Conservation (phyloP, 306 rosid species). For the Cucumis cinereus region DNA sequence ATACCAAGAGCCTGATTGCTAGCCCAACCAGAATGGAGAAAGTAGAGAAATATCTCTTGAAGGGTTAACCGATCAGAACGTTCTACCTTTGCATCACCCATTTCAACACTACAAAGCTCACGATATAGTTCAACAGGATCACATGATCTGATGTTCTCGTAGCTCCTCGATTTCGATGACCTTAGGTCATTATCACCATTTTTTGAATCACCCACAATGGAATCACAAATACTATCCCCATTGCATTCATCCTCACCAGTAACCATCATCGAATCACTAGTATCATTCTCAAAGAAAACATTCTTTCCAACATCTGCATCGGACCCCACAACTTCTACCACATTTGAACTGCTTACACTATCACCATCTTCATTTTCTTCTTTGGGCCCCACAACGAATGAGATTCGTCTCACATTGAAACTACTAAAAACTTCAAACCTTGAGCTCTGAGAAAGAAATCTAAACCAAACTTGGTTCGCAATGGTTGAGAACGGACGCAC, state of each 20-base stretch:
- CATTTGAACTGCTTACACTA: neutral
- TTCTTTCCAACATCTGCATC: constrained; percentile 39
- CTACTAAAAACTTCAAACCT: constrained; percentile 9
- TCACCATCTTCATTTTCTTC: constrained; percentile 11
- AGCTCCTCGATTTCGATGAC: constrained; percentile 15
- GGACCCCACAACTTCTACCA: constrained; percentile 15
- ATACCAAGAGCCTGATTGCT: constrained; percentile 82
- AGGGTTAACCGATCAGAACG: constrained; percentile 32
- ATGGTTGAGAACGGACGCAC: constrained; percentile 19
- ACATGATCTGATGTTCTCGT: constrained; percentile 20
- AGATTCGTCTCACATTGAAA: constrained; percentile 22
- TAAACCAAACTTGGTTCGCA: neutral
- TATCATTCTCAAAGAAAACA: constrained; percentile 18
- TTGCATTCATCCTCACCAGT: constrained; percentile 15
- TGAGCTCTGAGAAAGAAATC: constrained; percentile 8
- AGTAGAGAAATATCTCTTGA: constrained; percentile 21
- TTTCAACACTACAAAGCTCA: constrained; percentile 24
- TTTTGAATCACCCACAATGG: constrained; percentile 15
- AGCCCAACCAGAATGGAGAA: constrained; percentile 71
- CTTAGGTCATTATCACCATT: constrained; percentile 12
- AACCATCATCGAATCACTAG: constrained; percentile 6
- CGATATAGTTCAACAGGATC: constrained; percentile 51
- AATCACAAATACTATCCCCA: constrained; percentile 13
- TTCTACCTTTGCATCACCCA: constrained; percentile 23
- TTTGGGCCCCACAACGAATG: constrained; percentile 16